Evolutionary conservation across 805 yeast genomes (phyloP), one percentile per base, ranked within the genome.

Genomic region (Metschnikowia cubensis): DNA sequence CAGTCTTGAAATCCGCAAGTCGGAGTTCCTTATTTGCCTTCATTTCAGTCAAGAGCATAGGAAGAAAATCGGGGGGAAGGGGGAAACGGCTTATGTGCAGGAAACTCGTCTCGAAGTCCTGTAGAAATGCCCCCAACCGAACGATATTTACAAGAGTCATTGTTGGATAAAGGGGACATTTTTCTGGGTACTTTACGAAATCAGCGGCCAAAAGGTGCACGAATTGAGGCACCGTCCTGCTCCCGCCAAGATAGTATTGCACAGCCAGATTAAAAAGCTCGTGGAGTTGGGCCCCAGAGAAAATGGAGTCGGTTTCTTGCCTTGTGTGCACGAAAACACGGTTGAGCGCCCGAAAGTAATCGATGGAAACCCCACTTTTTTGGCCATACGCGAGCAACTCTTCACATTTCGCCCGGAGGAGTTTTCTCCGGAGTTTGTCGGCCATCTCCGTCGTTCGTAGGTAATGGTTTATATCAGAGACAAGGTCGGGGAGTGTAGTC

Each of bases 401-500:
- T 10, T 50, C 25, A 38, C 67, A 49, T 50, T 62, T 65, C 3
- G 50, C 47, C 6, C 49, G 51, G 34, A 68, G 48, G 14, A 65
- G 55, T 39, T 49, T 50, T 11, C 47, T 45, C 17, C 66, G 57
- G 13, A 59, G 49, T 3, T 52, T 57, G 11, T 32, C 36, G 3
- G 69, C 61, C 17, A 65, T 54, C 22, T 67, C 71, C 6, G 61
- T 55, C 6, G 68, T 58, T 40, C 65, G 62, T 25, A 64, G 53
- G 38, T 60, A 65, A 50, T 65, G 68, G 50, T 59, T 62, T 47
- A 67, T 46, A 25, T 58, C 61, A 2, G 46, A 41, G 4, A 41
- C 18, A n/a, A 25, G 35, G 17, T 41, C 46, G 8, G 25, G 45
- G 6, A 42, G 45, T 13, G 45, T 32, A n/a, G 21, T n/a, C 15